phyloP scores from a whole-genome alignment of 345 rosid genomes.

The Firmiana major region DNA sequence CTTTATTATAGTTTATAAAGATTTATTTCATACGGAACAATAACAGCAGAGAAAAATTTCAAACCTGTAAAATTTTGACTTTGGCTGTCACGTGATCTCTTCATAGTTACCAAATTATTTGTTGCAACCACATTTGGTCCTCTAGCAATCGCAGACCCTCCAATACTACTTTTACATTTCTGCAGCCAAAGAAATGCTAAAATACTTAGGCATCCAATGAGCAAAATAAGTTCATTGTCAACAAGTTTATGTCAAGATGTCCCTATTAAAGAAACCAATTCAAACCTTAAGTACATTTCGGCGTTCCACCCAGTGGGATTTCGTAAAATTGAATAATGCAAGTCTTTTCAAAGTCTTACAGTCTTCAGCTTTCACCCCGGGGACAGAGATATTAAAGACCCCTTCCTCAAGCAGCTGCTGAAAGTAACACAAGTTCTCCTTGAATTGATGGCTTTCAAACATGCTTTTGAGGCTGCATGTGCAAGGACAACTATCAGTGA shows the following conservation, averaged over 20 bases:
- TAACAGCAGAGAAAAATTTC: constrained; percentile 13
- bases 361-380: constrained; percentile 60
- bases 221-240: not conserved
- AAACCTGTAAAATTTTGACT: constrained; percentile 56
- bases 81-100: constrained; percentile 46
- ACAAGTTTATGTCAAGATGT: not conserved
- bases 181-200: constrained; percentile 36
- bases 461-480: constrained; percentile 62
- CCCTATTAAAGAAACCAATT: constrained; percentile 13
- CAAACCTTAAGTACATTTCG: constrained; percentile 58
- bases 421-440: constrained; percentile 67
- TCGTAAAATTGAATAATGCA: constrained; percentile 42
- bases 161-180: constrained; percentile 29
- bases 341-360: constrained; percentile 58
- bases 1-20: constrained; percentile 9
- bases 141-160: constrained; percentile 31
- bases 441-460: constrained; percentile 83
- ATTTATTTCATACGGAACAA: not conserved
- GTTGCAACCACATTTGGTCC: constrained; percentile 34
- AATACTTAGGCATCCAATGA: not conserved
- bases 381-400: constrained; percentile 57
- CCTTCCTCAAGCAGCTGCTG: constrained; percentile 79
- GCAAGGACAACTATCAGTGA: constrained; percentile 20
- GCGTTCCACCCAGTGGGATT: constrained; percentile 71
- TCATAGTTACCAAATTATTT: constrained; percentile 36